phyloP scores from a whole-genome alignment of 1,139 yeast species.

The Hansenula sp. region DNA sequence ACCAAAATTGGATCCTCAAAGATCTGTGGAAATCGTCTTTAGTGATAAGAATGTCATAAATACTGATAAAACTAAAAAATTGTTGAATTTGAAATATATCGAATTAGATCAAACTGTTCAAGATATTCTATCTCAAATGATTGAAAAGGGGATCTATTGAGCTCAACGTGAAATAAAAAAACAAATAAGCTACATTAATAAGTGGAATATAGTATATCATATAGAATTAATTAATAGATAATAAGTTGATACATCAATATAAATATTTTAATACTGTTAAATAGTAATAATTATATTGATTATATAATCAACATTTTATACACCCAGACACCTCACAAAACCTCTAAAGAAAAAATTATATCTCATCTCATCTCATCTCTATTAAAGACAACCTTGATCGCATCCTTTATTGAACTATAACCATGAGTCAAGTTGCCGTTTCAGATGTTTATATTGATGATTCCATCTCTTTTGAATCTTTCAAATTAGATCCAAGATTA shows the following conservation, averaged over 20 bases:
- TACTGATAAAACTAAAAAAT: conserved; percentile 37
- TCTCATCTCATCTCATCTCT: conserved; percentile 2
- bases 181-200: no score
- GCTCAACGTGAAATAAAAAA: no score
- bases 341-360: not conserved
- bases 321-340: no score
- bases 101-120: conserved; percentile 31
- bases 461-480: conserved; percentile 63
- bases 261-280: no score
- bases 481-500: conserved; percentile 75
- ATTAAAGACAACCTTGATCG: not conserved
- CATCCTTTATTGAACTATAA: not conserved
- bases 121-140: conserved; percentile 38
- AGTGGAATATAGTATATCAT: no score
- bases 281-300: no score
- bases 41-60: conserved; percentile 19
- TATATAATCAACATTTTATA: no score
- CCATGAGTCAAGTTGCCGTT: conserved; percentile 35
- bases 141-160: no score
- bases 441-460: conserved; percentile 69
- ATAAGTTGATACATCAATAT: no score
- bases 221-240: no score
- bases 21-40: not conserved
- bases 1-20: conserved; percentile 22
- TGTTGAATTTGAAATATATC: conserved; percentile 36